Percentiles rank a stretch among this genome's conserved stretches.
Evolutionary conservation across 768 basidiomycete species (phyloP).

Genomic region (Kwoniella dejecticola): DNA sequence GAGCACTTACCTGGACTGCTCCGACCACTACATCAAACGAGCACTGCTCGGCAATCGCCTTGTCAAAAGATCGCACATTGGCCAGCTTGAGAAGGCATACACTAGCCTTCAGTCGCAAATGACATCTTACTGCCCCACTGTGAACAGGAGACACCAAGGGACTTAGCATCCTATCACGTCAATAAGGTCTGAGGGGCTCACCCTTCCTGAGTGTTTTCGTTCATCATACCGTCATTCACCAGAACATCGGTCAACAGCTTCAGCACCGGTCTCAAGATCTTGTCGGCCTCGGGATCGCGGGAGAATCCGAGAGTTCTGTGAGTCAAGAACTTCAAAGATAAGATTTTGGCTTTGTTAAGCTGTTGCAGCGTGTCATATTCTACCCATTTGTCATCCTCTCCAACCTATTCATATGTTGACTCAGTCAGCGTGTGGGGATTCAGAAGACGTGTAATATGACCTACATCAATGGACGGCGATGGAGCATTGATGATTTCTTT

Average conservation of each 20-base stretch:
- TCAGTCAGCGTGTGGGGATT: not conserved
- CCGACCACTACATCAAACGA: constrained; percentile 73
- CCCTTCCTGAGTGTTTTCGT: constrained; percentile 63
- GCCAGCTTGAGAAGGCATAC: constrained; percentile 77
- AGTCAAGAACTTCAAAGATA: constrained; percentile 76
- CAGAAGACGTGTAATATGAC: constrained; percentile 2
- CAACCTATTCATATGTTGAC: constrained; percentile 28
- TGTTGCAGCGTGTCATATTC: constrained; percentile 66
- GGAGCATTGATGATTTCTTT: constrained; percentile 36
- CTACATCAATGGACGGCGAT: constrained; percentile 39
- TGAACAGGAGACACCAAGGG: constrained; percentile 53
- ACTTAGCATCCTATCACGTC: constrained; percentile 20
- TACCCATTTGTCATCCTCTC: constrained; percentile 67
- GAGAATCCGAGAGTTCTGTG: constrained; percentile 76
- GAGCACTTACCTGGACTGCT: constrained; percentile 68
- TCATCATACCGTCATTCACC: constrained; percentile 68
- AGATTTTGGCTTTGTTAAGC: constrained; percentile 68
- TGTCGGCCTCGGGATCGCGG: constrained; percentile 58
- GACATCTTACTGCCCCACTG: constrained; percentile 63
- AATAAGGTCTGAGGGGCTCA: too few relatives aligned
- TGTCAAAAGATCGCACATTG: constrained; percentile 60
- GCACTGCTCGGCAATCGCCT: constrained; percentile 59
- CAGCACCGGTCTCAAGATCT: constrained; percentile 73
- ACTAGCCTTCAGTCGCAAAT: constrained; percentile 81
- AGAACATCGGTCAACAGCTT: constrained; percentile 75